Evolutionary conservation across 257 asterid species (phyloP), one percentile per base, ranked within the genome.

Genomic region (Ligustrum vulgare): DNA sequence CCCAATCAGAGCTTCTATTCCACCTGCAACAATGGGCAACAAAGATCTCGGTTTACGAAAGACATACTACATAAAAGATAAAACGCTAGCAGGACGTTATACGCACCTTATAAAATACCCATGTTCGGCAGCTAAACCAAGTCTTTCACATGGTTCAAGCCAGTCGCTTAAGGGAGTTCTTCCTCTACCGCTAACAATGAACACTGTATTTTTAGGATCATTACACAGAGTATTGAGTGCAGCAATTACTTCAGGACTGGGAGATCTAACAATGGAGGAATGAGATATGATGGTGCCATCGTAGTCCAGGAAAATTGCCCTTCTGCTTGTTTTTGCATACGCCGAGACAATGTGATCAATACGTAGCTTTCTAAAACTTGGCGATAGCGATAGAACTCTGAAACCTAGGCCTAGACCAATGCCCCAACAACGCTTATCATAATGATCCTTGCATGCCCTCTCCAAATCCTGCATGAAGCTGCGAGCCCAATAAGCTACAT

Each of bases 181-280:
- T 67, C 91, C 96, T 79, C 96, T 86, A 96, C 98, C 98, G 23
- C 98, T 93, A 76, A 93, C 97, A 28, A 93, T 91, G 56, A 89
- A 93, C 63, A 93, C 94, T 0, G 93, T 89, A 82, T 93, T 89
- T 76, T 74, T 89, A 9, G 93, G 89, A 85, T 93, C 98, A 75
- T 81, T 78, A 49, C 91, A 85, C 12, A 37, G 45, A 71, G 83
- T 78, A 84, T 84, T 84, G 45, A 93, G 87, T 73, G 87, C 77
- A 13, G 75, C 75, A 72, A 89, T 82, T 85, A 93, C 91, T 76
- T 93, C 96, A 58, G 88, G 74, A 65, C 90, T 84, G 12, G 96
- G 98, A 37, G 92, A 86, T 73, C 82, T 84, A 23, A 88, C 67
- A 75, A 91, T 72, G 43, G 91, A 87, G 93, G 93, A 83, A 51